Evolutionary conservation across 148 eudicot species (phyloP).

Genomic region (Nepenthes gracilis): DNA sequence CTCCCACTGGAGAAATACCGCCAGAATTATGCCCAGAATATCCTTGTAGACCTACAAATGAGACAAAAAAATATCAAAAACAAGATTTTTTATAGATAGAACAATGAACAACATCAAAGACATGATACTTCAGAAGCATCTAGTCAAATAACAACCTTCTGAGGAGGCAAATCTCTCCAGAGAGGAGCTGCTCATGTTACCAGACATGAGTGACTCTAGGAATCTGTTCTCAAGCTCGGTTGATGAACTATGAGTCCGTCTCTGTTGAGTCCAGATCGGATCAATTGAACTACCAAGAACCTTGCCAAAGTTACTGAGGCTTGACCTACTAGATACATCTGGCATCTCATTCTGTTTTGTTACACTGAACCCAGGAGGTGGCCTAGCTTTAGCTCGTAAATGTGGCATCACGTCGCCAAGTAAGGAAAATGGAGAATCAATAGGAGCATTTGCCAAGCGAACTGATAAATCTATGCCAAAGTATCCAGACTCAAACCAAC

Average conservation of each 20-base stretch:
- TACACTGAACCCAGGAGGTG: slow-evolving; percentile 83
- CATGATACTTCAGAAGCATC: background rate
- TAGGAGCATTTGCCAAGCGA: slow-evolving; percentile 60
- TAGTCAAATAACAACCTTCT: slow-evolving; percentile 40
- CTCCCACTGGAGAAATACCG: slow-evolving; percentile 35
- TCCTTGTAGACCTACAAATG: slow-evolving; percentile 59
- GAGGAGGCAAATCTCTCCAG: slow-evolving; percentile 49
- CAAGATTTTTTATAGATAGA: background rate
- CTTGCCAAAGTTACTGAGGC: slow-evolving; percentile 35
- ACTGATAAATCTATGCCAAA: slow-evolving; percentile 86
- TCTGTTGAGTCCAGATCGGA: slow-evolving; percentile 31
- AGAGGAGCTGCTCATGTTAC: slow-evolving; percentile 24
- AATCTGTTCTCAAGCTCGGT: slow-evolving; percentile 74
- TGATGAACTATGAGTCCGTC: slow-evolving; percentile 32
- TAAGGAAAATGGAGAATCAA: slow-evolving; percentile 43
- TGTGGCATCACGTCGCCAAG: slow-evolving; percentile 99
- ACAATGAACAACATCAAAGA: background rate
- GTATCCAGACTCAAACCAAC: slow-evolving; percentile 97
- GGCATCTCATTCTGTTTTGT: slow-evolving; percentile 44
- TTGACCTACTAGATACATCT: slow-evolving; percentile 34
- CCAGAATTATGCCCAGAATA: slow-evolving; percentile 35
- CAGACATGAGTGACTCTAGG: slow-evolving; percentile 83
- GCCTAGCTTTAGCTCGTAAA: slow-evolving; percentile 70
- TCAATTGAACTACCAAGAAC: slow-evolving; percentile 31
- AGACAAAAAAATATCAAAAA: background rate